A percentile compares a stretch with the other conserved stretches of the same genome.
Evolutionary conservation across 2,329 filamentous ascomycete genomes (phyloP).

Genomic region (Aureobasidium leucospermi): DNA sequence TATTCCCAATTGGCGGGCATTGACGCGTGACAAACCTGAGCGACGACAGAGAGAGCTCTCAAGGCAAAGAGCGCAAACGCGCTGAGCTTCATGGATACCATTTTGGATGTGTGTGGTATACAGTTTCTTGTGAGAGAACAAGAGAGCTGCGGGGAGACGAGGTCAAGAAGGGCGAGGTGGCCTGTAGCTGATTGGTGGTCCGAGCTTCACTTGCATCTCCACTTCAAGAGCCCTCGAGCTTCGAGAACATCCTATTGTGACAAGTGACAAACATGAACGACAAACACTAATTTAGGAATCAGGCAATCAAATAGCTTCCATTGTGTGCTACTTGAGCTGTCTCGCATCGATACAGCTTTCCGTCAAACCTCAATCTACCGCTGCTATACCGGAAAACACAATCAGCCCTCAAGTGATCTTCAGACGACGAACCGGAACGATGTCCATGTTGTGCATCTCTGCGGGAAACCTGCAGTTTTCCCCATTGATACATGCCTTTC

Average conservation of each 20-base stretch:
- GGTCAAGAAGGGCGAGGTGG: not conserved
- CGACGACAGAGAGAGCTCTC: constrained; percentile 52
- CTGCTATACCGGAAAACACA: not conserved
- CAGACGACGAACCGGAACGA: constrained; percentile 46
- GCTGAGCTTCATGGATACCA: constrained; percentile 68
- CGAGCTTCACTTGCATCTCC: not conserved
- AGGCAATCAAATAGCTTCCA: not conserved
- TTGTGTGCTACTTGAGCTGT: not conserved
- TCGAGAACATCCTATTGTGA: not conserved
- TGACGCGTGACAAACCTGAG: not conserved
- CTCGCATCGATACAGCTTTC: not conserved
- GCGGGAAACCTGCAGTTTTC: constrained; percentile 51
- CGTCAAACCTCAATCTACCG: not conserved
- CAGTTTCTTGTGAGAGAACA: not conserved
- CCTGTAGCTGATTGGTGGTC: not conserved
- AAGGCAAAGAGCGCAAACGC: constrained; percentile 65
- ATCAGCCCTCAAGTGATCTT: constrained; percentile 20
- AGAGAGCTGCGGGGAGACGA: not conserved
- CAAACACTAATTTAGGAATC: not conserved
- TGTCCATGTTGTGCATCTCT: constrained; percentile 53
- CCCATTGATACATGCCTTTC: constrained; percentile 51
- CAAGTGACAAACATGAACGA: not conserved
- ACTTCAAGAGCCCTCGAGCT: not conserved
- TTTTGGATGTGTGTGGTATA: constrained; percentile 30
- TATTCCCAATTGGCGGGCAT: not conserved